These are phyloP conservation scores for Monilinia polystroma DNA, from an alignment of 2,329 filamentous ascomycete species.

Conservation along the genomic window DNA sequence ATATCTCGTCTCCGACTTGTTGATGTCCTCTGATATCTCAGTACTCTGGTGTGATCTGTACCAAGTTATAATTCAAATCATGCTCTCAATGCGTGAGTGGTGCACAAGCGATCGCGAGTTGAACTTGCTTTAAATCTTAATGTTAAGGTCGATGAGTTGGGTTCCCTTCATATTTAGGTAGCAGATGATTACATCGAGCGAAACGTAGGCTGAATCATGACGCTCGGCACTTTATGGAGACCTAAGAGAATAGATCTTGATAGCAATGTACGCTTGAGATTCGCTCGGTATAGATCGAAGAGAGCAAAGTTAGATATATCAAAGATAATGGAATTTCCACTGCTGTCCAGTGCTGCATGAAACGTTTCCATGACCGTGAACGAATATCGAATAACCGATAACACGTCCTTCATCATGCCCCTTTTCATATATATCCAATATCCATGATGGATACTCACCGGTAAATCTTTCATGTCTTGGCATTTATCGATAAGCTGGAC, in stretches of 20 bases:
- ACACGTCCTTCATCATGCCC: neutral
- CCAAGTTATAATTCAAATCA: neutral
- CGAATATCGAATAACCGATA: neutral
- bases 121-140: no score
- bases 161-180: no score
- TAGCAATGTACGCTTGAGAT: no score
- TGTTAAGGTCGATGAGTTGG: no score
- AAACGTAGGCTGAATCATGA: no score
- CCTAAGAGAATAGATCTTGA: no score
- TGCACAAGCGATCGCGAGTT: neutral
- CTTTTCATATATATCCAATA: neutral
- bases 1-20: neutral
- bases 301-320: neutral
- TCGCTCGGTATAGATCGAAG: neutral
- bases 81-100: neutral
- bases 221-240: no score
- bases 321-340: no score
- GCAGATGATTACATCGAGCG: no score
- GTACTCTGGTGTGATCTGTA: neutral
- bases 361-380: neutral
- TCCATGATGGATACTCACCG: neutral
- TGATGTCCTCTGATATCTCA: neutral
- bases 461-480: conserved; percentile 7
- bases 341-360: neutral
- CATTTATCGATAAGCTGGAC: neutral